Conservation (phyloP, 2,329 filamentous ascomycete species). For the Colletotrichum sp. region DNA sequence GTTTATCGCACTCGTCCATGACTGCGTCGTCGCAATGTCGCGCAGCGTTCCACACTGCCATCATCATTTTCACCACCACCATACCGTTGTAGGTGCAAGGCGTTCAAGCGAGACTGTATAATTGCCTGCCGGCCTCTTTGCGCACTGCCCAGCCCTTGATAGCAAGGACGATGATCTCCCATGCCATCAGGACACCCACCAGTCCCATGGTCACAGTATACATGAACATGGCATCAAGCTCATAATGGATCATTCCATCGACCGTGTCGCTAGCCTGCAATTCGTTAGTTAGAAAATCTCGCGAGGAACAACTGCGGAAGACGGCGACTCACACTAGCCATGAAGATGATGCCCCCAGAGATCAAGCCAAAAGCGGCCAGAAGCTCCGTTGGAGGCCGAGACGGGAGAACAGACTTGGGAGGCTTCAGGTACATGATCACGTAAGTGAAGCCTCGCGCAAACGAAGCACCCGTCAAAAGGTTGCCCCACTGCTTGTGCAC, state of each 20-base stretch:
- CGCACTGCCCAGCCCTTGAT: slow-evolving; percentile 85
- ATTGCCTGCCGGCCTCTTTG: slow-evolving; percentile 37
- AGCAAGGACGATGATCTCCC: slow-evolving; percentile 77
- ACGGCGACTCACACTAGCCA: slow-evolving; percentile 74
- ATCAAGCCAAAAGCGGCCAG: slow-evolving; percentile 86
- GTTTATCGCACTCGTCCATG: not conserved
- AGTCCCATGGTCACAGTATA: slow-evolving; percentile 89
- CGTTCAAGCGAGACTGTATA: not conserved
- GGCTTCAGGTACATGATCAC: slow-evolving; percentile 79
- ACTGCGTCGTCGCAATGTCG: not conserved
- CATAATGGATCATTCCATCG: slow-evolving; percentile 74
- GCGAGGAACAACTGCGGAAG: not conserved
- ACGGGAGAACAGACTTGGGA: slow-evolving; percentile 79
- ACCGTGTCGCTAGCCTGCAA: slow-evolving; percentile 67
- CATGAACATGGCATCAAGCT: slow-evolving; percentile 89
- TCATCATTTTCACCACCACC: not conserved
- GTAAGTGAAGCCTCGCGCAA: slow-evolving; percentile 82
- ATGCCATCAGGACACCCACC: slow-evolving; percentile 84
- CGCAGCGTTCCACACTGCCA: not conserved
- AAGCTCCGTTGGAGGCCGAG: slow-evolving; percentile 89
- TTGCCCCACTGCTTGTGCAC: slow-evolving; percentile 94
- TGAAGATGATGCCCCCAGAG: slow-evolving; percentile 87
- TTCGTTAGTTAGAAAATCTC: not conserved
- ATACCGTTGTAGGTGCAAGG: not conserved
- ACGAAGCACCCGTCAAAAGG: slow-evolving; percentile 79